phyloP scores from a whole-genome alignment of 2,329 filamentous ascomycete genomes.

The Beauveria scarabaeidicola region DNA sequence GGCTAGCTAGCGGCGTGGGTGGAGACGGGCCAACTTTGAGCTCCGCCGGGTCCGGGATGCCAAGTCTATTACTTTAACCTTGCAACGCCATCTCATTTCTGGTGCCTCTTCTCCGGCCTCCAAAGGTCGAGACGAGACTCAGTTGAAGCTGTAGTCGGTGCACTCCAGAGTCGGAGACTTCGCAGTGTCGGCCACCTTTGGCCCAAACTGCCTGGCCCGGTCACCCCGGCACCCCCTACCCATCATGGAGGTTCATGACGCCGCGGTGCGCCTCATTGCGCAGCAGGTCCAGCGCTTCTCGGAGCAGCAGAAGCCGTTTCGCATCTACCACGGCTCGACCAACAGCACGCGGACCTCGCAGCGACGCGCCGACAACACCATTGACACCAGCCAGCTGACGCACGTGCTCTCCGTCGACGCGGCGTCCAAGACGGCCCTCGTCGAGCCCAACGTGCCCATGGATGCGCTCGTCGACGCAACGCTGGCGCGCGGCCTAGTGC shows the following conservation, averaged over 20 bases:
- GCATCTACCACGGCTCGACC: slow-evolving; percentile 70
- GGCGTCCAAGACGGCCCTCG: slow-evolving; percentile 45
- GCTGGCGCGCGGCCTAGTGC: slow-evolving; percentile 46
- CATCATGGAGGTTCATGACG: slow-evolving; percentile 35
- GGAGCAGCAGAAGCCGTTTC: slow-evolving; percentile 45
- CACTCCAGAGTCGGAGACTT: neutral
- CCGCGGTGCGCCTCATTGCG: slow-evolving; percentile 35
- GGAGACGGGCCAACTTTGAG: neutral
- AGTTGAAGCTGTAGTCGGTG: too few species aligned
- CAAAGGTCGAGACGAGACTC: neutral
- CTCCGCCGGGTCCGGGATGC: neutral
- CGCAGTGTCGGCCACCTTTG: too few species aligned
- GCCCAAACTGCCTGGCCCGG: neutral
- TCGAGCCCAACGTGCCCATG: slow-evolving; percentile 65
- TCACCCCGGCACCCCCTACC: neutral
- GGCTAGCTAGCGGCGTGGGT: neutral
- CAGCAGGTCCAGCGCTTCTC: slow-evolving; percentile 36
- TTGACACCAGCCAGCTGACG: slow-evolving; percentile 59
- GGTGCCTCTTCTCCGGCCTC: neutral
- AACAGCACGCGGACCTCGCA: slow-evolving; percentile 60
- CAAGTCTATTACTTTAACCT: neutral
- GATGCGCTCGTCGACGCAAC: slow-evolving; percentile 52
- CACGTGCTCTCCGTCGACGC: slow-evolving; percentile 54
- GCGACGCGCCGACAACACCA: slow-evolving; percentile 41
- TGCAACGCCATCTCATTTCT: neutral